phyloP scores from a whole-genome alignment of 345 rosid genomes.

The Nasturtium officinale region DNA sequence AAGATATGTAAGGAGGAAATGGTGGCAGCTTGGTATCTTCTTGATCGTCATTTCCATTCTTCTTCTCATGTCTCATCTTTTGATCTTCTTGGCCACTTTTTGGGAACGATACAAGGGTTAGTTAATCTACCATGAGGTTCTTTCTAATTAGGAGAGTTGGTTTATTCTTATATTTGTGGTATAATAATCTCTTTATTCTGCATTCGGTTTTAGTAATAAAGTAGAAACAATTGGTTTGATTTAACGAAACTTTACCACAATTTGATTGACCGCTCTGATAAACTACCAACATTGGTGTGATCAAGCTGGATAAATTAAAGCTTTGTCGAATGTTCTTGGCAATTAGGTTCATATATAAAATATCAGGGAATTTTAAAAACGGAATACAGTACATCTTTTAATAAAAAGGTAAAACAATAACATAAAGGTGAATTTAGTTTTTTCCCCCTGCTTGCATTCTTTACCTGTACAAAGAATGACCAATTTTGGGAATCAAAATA shows the following conservation, averaged over 20 bases:
- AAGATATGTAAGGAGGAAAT: slow-evolving; percentile 53
- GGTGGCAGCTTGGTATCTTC: slow-evolving; percentile 75
- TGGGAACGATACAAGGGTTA: slow-evolving; percentile 50
- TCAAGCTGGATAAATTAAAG: slow-evolving; percentile 21
- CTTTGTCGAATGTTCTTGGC: neutral
- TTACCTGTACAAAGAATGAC: slow-evolving; percentile 42
- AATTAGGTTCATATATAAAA: slow-evolving; percentile 10
- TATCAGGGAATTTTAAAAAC: neutral
- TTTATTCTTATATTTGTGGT: slow-evolving; percentile 7
- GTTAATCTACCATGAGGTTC: neutral
- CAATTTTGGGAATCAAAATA: slow-evolving; percentile 15
- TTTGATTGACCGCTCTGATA: neutral
- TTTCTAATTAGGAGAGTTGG: slow-evolving; percentile 12
- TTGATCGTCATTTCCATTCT: slow-evolving; percentile 56
- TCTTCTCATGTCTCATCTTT: slow-evolving; percentile 59
- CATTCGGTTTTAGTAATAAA: slow-evolving; percentile 37
- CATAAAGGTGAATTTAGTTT: slow-evolving; percentile 23
- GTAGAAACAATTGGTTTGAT: slow-evolving; percentile 11
- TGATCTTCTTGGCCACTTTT: slow-evolving; percentile 60
- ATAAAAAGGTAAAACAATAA: slow-evolving; percentile 11
- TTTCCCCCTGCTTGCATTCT: slow-evolving; percentile 21
- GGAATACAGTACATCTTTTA: slow-evolving; percentile 32
- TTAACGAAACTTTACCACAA: slow-evolving; percentile 1
- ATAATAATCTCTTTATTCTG: slow-evolving; percentile 32
- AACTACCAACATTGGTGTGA: neutral